Conservation (phyloP, 768 basidiomycete genomes). For the Russula earlei region DNA sequence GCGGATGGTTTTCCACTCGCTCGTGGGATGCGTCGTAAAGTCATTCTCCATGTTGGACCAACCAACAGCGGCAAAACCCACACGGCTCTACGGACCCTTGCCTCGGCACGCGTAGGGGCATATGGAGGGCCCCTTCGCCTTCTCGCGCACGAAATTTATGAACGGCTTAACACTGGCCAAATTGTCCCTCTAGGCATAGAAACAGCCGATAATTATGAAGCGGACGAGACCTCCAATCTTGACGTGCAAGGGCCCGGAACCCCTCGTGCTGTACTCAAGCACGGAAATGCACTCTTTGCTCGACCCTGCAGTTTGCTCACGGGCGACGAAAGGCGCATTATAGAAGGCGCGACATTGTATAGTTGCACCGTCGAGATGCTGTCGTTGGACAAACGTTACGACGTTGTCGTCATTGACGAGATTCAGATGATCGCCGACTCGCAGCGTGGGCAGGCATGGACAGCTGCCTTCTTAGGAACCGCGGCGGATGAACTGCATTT, state of each 20-base stretch:
- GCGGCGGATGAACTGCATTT: constrained; percentile 80
- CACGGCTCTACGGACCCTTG: constrained; percentile 81
- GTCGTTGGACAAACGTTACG: constrained; percentile 32
- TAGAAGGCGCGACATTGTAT: constrained; percentile 47
- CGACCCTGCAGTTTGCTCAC: constrained; percentile 80
- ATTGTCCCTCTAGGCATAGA: constrained; percentile 67
- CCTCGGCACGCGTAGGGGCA: constrained; percentile 59
- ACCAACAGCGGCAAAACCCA: constrained; percentile 98
- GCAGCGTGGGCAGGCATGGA: constrained; percentile 77
- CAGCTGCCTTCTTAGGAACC: constrained; percentile 64
- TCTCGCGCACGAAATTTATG: constrained; percentile 92
- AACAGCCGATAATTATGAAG: constrained; percentile 31
- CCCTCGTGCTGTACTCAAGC: constrained; percentile 22
- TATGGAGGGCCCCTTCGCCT: constrained; percentile 91
- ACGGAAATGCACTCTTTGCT: constrained; percentile 38
- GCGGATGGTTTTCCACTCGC: constrained; percentile 43
- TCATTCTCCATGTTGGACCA: constrained; percentile 95
- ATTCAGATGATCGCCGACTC: constrained; percentile 90
- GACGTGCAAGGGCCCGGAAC: constrained; percentile 25
- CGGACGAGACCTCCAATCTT: constrained; percentile 29
- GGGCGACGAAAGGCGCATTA: constrained; percentile 79
- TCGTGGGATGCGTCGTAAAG: constrained; percentile 54
- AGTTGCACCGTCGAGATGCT: constrained; percentile 96
- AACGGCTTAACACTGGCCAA: constrained; percentile 81
- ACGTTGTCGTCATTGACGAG: constrained; percentile 93